Conservation (phyloP, 768 basidiomycete species). For the Kwoniella europaea region DNA sequence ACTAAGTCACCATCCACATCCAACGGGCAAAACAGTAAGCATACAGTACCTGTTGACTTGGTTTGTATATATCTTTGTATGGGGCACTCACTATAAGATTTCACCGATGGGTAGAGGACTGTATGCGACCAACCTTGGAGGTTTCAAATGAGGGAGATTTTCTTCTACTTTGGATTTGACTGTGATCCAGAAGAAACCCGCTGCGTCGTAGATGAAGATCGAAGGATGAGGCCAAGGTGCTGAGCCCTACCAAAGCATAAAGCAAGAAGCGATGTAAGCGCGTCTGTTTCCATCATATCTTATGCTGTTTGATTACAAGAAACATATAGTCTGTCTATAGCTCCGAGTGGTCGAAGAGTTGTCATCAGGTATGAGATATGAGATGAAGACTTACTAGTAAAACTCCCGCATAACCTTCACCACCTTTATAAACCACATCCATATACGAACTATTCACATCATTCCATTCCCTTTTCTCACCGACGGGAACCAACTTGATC, state of each 20-base stretch:
- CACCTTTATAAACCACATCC: slow-evolving; percentile 20
- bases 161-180: slow-evolving; percentile 24
- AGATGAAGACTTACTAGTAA: slow-evolving; percentile 13
- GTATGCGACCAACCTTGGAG: slow-evolving; percentile 17
- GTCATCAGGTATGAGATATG: not conserved
- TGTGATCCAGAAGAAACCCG: slow-evolving; percentile 17
- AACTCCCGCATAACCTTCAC: slow-evolving; percentile 15
- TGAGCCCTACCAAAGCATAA: not conserved
- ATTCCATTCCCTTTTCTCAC: slow-evolving; percentile 15
- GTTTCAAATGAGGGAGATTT: slow-evolving; percentile 26
- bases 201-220: slow-evolving; percentile 27
- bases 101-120: slow-evolving; percentile 20
- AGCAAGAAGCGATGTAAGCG: too few species aligned
- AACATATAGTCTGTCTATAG: too few species aligned
- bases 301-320: too few species aligned
- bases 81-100: slow-evolving; percentile 17
- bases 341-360: too few species aligned
- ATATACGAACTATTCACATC: slow-evolving; percentile 5
- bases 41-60: too few species aligned
- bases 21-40: not conserved
- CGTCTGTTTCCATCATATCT: too few species aligned
- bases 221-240: slow-evolving; percentile 24
- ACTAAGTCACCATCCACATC: not conserved
- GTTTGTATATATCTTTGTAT: too few species aligned
- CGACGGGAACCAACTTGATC: slow-evolving; percentile 13